Evolutionary conservation across 805 yeast genomes (phyloP), one percentile per base, ranked within the genome.

Genomic region (Sugiyamaella mastotermitis): DNA sequence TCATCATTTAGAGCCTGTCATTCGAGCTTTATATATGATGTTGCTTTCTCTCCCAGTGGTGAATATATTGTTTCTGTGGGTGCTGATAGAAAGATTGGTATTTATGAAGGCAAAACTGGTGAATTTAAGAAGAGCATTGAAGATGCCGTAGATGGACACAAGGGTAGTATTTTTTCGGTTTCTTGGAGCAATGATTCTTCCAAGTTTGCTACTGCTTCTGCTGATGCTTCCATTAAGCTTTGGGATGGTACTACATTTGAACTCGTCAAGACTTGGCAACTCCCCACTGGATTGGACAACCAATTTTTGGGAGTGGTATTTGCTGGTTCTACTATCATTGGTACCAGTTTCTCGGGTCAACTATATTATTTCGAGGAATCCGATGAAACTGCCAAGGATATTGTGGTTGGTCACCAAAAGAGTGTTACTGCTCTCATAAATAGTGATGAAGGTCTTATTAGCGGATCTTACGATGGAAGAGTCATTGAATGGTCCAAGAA

Each of bases 61-160:
- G 71, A 72, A 38, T 70, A 64, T 56, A 70, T 84, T 9, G 80
- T 80, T 7, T 75, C 86, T 51, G 95, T 81, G 3, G 95, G 97
- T 16, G 75, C 90, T 21, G 97, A 92, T 60, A 74, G 94, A 47
- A 63, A 68, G 34, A 74, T 85, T 40, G 82, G 73, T 23, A 58
- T 88, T 6, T 92, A 85, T 58, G 94, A 90, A 46, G 97, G 97
- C 16, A 78, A 80, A 49, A 74, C 83, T 4, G 97, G 97, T 27
- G 95, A 83, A 36, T 38, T 79, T 13, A 68, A 70, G 38, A 73
- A 70, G 50, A 56, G 78, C 19, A 47, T 57, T 5, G 57, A 57
- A 7, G 60, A 57, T 27, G 64, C 64, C 16, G 47, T 47, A 7
- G 16, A 20, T 20, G 55, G 58, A 3, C 90, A 90, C 50, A 69